Evolutionary conservation across 192 early-diverging fungal genomes (phyloP), one percentile per base, ranked within the genome.

Genomic region (Polychytrium aggregatum): DNA sequence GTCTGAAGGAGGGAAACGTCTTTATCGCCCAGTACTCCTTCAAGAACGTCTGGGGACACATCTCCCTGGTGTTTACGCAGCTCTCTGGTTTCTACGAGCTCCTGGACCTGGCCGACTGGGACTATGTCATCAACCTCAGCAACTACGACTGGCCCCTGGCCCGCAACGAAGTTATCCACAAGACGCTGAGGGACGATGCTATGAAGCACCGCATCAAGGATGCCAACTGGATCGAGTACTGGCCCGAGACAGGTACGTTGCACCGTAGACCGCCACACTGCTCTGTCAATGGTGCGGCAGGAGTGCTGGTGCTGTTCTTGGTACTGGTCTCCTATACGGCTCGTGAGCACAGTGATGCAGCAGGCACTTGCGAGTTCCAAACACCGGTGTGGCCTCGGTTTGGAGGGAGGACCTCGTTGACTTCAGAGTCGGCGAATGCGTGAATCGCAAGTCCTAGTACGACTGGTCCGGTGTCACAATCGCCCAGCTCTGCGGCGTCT

Each of bases 21-120:
- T 56, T 51, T 47, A 17, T 74, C 26, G 53, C 64, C 0, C 21
- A 57, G 37, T 59, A 57, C 16, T 26, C 37, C 8, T 67, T 53
- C 45, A 28, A 44, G 21, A 52, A 55, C 10, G 48, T 55, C 22
- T 74, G 72, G 72, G 72, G 72, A 7, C 67, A 70, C 47, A 46
- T 49, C 2, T 62, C 58, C 33, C 44, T 74, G 16, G 66, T 70
- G 10, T 68, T 44, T 46, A 57, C 56, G 40, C 72, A 74, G 44
- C 34, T 74, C 26, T 37, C 36, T 22, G 72, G 72, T 34, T 70
- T 66, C 35, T 74, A 48, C 48, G 67, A 67, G 50, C 53, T 74
- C 10, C 36, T 62, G 52, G 72, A 74, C 41, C 30, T 74, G 38
- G 72, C 72, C 4, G 67, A 74, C 38, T 74, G 72, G 72, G 72